Base-by-base conservation (phyloP, 2,329 filamentous ascomycete genomes). In the Zymoseptoria brevis region DNA sequence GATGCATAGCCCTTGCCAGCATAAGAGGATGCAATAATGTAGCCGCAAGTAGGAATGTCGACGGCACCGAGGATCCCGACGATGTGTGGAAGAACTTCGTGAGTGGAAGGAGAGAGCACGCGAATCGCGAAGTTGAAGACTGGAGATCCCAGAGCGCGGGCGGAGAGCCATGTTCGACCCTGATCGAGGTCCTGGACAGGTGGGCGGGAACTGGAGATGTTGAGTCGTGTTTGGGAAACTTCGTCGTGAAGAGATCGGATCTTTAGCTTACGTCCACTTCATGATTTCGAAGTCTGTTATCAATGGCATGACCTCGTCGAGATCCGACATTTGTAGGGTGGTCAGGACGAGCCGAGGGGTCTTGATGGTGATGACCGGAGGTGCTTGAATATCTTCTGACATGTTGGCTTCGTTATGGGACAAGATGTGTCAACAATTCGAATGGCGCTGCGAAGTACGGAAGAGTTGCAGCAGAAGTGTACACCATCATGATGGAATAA, bases 221-320 rank as follows among this genome's bases (percentile, higher is more conserved):
- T 22, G 2, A 22, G 21, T 22, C 21, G 21, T 22, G 21, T 22
- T 22, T 22, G 21, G 50, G 67, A 1, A 1, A 66, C 86, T 81
- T 55, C 78, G 72, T 5, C 79, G 80, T 1, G 81, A 74, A n/a
- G 83, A 68, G 30, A 75, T 77, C 26, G 8, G 13, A 4, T 9
- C 19, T 2, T 1, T 13, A 1, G 53, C 59, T 77, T 79, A 63
- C 56, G 84, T 85, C 77, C 80, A 85, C 57, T 71, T 71, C 86
- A 89, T 88, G 53, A 86, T 82, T 64, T 85, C 83, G 4, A 79
- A 77, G 68, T 85, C 77, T 13, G 75, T 76, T 22, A 85, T 82
- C 56, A 89, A 74, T 21, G 72, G 72, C 62, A 83, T 63, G 11
- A 66, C 55, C 3, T 55, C 60, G 22, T 61, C 57, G n/a, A 66